Evolutionary conservation across 73 alveolate genomes (phyloP).

Genomic region (Paramecium tetraurelia): DNA sequence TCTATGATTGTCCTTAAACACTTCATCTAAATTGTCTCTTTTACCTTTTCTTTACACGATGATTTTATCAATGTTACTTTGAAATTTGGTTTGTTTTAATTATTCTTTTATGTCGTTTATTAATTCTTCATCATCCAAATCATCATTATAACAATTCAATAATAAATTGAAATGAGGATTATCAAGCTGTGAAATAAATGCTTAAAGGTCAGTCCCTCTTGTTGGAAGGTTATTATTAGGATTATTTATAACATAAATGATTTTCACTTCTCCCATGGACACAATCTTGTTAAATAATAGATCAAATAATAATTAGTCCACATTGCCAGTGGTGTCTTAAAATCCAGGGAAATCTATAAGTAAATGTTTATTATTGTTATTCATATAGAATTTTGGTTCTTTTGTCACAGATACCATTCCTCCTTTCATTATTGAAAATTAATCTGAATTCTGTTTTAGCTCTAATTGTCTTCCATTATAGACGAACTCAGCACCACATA

Average conservation of each 20-base stretch:
- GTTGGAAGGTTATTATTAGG: background rate
- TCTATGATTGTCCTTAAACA: too few species aligned
- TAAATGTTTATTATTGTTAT: background rate
- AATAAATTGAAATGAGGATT: background rate
- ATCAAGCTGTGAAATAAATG: too few species aligned
- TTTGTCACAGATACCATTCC: background rate
- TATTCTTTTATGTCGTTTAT: too few species aligned
- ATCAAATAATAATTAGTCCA: background rate
- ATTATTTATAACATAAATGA: background rate
- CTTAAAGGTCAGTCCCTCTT: background rate
- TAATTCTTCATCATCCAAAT: background rate
- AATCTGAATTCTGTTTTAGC: background rate
- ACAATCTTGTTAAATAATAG: background rate
- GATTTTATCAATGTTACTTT: background rate
- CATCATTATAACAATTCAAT: background rate
- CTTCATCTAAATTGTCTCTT: too few species aligned
- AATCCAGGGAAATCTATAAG: background rate
- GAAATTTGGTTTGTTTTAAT: too few species aligned
- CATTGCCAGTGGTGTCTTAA: background rate
- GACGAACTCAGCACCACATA: background rate
- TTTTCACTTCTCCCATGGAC: background rate
- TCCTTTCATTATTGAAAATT: background rate
- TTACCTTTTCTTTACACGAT: background rate
- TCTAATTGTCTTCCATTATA: too few species aligned
- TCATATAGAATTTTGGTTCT: background rate